A percentile compares a stretch with the other conserved stretches of the same genome.
phyloP scores from a whole-genome alignment of 1,139 yeast genomes.

The Meyerozyma carpophila region DNA sequence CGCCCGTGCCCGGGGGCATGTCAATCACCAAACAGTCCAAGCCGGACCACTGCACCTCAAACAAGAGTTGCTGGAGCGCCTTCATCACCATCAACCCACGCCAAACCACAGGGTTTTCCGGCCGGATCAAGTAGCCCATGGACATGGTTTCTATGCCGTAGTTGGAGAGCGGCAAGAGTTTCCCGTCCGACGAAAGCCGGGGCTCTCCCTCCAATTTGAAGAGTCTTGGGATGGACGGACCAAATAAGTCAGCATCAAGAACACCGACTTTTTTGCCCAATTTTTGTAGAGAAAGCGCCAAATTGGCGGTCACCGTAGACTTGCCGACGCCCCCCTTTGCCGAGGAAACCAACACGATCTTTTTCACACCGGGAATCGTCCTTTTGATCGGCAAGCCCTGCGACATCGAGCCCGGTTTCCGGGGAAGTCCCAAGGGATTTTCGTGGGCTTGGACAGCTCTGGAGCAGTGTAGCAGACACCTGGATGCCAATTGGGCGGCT shows the following conservation, averaged over 20 bases:
- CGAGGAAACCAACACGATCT: constrained; percentile 65
- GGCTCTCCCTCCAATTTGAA: constrained; percentile 67
- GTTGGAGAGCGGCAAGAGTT: constrained; percentile 63
- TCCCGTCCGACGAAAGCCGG: constrained; percentile 47
- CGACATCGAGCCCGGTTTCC: constrained; percentile 22
- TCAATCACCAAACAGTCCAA: constrained; percentile 71
- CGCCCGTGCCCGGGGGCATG: constrained; percentile 94
- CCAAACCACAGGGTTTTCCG: constrained; percentile 76
- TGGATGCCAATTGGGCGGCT: neutral
- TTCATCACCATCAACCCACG: constrained; percentile 85
- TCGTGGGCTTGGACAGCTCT: constrained; percentile 5
- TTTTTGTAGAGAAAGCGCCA: constrained; percentile 57
- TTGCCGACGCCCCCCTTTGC: constrained; percentile 80
- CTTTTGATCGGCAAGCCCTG: constrained; percentile 52
- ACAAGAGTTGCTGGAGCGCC: constrained; percentile 74
- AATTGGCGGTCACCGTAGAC: constrained; percentile 56
- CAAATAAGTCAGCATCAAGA: constrained; percentile 78
- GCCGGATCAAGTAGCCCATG: constrained; percentile 77
- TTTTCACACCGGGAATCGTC: constrained; percentile 54
- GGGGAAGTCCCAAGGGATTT: constrained; percentile 10
- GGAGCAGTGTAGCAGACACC: neutral
- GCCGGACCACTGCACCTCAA: constrained; percentile 76
- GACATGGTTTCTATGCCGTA: constrained; percentile 85
- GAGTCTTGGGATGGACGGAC: constrained; percentile 75
- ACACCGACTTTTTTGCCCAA: constrained; percentile 61